phyloP scores from a whole-genome alignment of 169 alveolate genomes.

The Plasmodium chabaudi region DNA sequence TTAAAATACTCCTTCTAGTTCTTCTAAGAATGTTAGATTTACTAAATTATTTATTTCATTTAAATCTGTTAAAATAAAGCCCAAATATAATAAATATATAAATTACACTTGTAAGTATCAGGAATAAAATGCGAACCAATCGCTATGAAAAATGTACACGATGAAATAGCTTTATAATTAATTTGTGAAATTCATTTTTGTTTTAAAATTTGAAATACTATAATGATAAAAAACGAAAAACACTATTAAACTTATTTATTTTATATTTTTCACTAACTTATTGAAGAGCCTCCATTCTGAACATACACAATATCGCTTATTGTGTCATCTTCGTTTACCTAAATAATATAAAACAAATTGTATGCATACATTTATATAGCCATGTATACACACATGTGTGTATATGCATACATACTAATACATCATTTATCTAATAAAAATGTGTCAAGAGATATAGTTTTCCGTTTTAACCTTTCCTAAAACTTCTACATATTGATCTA shows the following conservation, averaged over 20 bases:
- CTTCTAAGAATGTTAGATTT: conserved; percentile 68
- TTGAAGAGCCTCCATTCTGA: conserved; percentile 58
- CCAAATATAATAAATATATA: neutral
- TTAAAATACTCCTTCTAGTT: conserved; percentile 60
- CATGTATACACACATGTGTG: neutral
- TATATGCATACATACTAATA: neutral
- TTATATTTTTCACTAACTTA: conserved; percentile 43
- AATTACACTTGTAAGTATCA: neutral
- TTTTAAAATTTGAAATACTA: too few relatives aligned
- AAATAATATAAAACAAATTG: conserved; percentile 7
- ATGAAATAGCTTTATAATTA: too few relatives aligned
- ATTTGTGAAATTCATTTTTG: too few relatives aligned
- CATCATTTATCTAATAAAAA: neutral
- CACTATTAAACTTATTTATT: neutral
- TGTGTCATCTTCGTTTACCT: conserved; percentile 70
- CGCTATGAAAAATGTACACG: too few relatives aligned
- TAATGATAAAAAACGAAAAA: neutral
- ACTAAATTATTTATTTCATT: conserved; percentile 67
- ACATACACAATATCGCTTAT: conserved; percentile 63
- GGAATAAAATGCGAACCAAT: too few relatives aligned
- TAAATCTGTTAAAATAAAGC: conserved; percentile 23
- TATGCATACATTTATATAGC: neutral
- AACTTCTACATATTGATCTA: conserved; percentile 74
- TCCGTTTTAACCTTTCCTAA: conserved; percentile 46
- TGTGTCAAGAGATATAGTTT: neutral